phyloP scores from a whole-genome alignment of 192 early-diverging fungal genomes.

The Linnemannia elongata region DNA sequence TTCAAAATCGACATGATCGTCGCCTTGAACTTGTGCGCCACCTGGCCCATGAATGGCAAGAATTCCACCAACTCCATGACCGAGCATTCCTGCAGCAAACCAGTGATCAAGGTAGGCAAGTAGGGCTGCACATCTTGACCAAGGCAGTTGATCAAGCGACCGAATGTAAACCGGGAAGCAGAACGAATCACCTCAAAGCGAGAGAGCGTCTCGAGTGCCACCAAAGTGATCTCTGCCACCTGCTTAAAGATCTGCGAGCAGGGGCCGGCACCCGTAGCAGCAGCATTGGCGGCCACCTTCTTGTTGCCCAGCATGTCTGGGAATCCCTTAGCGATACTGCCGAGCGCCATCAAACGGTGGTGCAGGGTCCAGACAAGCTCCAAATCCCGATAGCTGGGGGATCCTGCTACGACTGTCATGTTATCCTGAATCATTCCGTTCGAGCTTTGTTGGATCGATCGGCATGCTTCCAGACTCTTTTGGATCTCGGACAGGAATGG shows the following conservation, averaged over 20 bases:
- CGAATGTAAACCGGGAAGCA: constrained; percentile 82
- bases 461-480: constrained; percentile 74
- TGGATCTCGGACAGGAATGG: constrained; percentile 86
- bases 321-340: constrained; percentile 87
- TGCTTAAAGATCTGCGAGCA: constrained; percentile 85
- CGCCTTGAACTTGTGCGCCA: constrained; percentile 94
- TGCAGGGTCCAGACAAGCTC: constrained; percentile 81
- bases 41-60: constrained; percentile 84
- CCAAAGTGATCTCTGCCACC: constrained; percentile 81
- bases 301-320: constrained; percentile 57
- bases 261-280: constrained; percentile 58
- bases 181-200: constrained; percentile 76
- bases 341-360: constrained; percentile 88
- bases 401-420: constrained; percentile 54
- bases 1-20: constrained; percentile 76
- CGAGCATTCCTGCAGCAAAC: constrained; percentile 80
- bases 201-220: constrained; percentile 74
- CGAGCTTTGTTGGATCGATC: constrained; percentile 60
- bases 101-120: constrained; percentile 82
- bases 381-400: constrained; percentile 71
- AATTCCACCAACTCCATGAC: constrained; percentile 88
- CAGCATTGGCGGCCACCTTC: constrained; percentile 9
- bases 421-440: constrained; percentile 36
- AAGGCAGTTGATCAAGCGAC: constrained; percentile 89
- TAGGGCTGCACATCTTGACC: constrained; percentile 87